phyloP scores from a whole-genome alignment of 768 basidiomycete species.

The Amyloporia xantha region DNA sequence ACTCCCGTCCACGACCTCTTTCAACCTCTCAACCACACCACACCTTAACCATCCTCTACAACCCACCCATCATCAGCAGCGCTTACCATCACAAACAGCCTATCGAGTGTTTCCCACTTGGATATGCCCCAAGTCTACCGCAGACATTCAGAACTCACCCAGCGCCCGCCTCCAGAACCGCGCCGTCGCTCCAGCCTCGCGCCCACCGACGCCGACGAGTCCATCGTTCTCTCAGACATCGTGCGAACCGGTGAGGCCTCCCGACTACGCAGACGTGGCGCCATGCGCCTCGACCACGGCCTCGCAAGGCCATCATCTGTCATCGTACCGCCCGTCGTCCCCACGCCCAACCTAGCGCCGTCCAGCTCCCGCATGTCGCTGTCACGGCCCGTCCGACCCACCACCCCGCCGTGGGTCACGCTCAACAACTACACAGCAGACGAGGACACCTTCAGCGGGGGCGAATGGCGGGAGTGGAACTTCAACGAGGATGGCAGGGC shows the following conservation, averaged over 20 bases:
- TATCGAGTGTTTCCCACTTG: too few species aligned
- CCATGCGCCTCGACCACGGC: slow-evolving; percentile 54
- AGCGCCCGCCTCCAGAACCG: slow-evolving; percentile 14
- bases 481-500: slow-evolving; percentile 1
- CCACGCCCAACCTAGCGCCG: slow-evolving; percentile 4
- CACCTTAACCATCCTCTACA: too few species aligned
- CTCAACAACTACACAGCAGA: slow-evolving; percentile 10
- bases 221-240: slow-evolving; percentile 67
- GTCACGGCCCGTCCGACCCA: neutral
- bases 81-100: too few species aligned
- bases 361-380: neutral
- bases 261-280: slow-evolving; percentile 64
- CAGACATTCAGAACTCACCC: slow-evolving; percentile 18
- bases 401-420: slow-evolving; percentile 1
- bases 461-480: slow-evolving; percentile 16
- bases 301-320: slow-evolving; percentile 5
- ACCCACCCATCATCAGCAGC: too few species aligned
- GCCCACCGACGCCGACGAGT: slow-evolving; percentile 52
- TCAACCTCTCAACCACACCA: too few species aligned
- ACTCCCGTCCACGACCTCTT: too few species aligned
- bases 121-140: slow-evolving; percentile 27
- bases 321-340: slow-evolving; percentile 2
- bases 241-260: slow-evolving; percentile 72
- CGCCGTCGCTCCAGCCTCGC: slow-evolving; percentile 17
- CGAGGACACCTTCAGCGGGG: slow-evolving; percentile 13